Evolutionary conservation across 2,329 filamentous ascomycete genomes (phyloP), one percentile per base, ranked within the genome.

Genomic region (Emmonsiellopsis sp.): DNA sequence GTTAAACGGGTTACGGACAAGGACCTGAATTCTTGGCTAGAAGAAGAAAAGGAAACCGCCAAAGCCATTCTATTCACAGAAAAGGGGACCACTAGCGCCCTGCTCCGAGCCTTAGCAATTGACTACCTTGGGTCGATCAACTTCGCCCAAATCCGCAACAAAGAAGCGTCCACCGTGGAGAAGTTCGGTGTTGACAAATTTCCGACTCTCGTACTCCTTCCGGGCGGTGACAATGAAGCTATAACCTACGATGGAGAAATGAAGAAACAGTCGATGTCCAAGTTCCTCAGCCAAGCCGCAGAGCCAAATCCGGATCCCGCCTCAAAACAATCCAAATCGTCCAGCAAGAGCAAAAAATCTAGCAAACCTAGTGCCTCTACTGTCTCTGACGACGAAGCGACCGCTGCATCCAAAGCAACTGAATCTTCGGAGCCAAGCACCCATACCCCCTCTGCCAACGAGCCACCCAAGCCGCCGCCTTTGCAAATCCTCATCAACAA

Each of bases 11-110:
- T 96, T 47, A 83, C 84, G 13, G 89, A 95, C 69, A 88, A 87
- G 70, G 85, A 87, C 45, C 64, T 95, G 39, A 84, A 89, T 54
- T 74, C 74, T 10, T 98, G 92, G 80, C 70, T 96, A 49, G 72
- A 74, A 8, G 78, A 80, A 54, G 78, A 81, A 44, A 84, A 83
- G 55, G 81, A 86, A 17, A 80, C 78, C 10, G 81, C 90, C 49
- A 96, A 95, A 75, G 91, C 87, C 0, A 83, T 98, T 36, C 75
- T 98, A 2, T 97, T 98, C 71, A 94, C 88, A 2, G 88, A 95
- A 53, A 98, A 97, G 75, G 89, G 90, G 21, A 85, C 86, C 5
- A 92, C 88, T 0, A 92, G 88, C 66, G 82, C 90, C 9, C 76
- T 95, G 27, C 73, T 96, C 58, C 87, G 87, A 68, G 85, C 89